These are phyloP conservation scores for Dioszegia aurantiaca DNA, from an alignment of 768 basidiomycete genomes.

Conservation along the genomic window DNA sequence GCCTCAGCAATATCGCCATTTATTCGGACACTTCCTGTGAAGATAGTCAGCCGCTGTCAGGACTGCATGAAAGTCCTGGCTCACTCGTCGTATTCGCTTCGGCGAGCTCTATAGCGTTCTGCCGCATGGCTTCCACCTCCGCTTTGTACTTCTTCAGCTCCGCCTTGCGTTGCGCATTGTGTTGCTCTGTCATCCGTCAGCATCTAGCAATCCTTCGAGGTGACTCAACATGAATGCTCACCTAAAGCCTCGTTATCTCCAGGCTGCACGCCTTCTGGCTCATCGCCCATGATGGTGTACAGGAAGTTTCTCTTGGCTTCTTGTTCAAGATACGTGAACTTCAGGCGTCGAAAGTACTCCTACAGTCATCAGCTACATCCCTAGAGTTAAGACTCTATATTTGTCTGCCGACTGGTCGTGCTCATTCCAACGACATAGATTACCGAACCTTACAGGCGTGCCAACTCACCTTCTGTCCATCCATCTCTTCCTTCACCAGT, in stretches of 20 bases:
- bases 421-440: no score
- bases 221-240: slow-evolving; percentile 19
- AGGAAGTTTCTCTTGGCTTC: slow-evolving; percentile 87
- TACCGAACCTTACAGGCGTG: no score
- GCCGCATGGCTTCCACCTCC: slow-evolving; percentile 60
- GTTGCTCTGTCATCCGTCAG: slow-evolving; percentile 51
- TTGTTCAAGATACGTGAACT: slow-evolving; percentile 85
- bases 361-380: slow-evolving; percentile 2
- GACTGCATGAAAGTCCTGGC: slow-evolving; percentile 4
- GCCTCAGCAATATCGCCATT: slow-evolving; percentile 32
- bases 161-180: slow-evolving; percentile 71
- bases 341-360: slow-evolving; percentile 57
- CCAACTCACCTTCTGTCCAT: slow-evolving; percentile 42
- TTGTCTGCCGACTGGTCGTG: no score
- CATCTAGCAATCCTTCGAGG: not conserved
- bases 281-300: slow-evolving; percentile 78
- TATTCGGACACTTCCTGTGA: slow-evolving; percentile 33
- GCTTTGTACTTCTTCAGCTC: slow-evolving; percentile 65
- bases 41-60: not conserved
- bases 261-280: slow-evolving; percentile 73
- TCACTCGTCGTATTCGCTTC: slow-evolving; percentile 54
- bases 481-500: slow-evolving; percentile 39
- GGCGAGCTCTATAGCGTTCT: slow-evolving; percentile 62
- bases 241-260: slow-evolving; percentile 68
- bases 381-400: no score